These are phyloP conservation scores for Geotrichum europaeum DNA, from an alignment of 1,139 yeast genomes.

Conservation along the genomic window DNA sequence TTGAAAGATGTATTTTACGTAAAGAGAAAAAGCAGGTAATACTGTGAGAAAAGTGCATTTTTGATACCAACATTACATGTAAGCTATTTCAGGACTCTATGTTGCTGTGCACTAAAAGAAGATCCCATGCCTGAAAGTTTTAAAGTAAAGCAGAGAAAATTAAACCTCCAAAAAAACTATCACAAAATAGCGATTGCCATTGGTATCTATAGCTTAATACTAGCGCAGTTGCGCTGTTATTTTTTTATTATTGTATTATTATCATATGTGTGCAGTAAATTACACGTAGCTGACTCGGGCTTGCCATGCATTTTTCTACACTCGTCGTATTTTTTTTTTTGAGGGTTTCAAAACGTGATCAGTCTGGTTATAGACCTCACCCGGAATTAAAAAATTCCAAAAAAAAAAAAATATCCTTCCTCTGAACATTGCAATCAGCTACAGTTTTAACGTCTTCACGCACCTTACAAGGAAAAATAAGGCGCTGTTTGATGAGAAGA, in stretches of 20 bases:
- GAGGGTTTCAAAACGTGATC: background rate
- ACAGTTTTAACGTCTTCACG: slow-evolving; percentile 98
- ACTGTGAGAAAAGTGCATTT: too few relatives aligned
- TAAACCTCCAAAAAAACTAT: background rate
- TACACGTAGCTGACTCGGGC: background rate
- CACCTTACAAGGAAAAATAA: slow-evolving; percentile 99
- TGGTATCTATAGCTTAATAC: background rate
- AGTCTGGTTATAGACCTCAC: background rate
- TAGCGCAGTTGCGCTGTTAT: background rate
- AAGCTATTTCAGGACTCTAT: too few relatives aligned
- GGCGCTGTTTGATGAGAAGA: slow-evolving; percentile 99
- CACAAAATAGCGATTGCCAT: background rate
- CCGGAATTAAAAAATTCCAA: background rate
- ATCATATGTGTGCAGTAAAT: background rate
- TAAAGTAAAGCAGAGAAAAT: background rate
- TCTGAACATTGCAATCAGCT: slow-evolving; percentile 99
- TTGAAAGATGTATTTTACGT: too few relatives aligned
- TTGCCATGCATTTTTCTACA: background rate
- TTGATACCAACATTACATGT: too few relatives aligned
- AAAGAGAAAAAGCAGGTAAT: too few relatives aligned
- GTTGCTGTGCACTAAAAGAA: too few relatives aligned
- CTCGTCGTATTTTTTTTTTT: background rate
- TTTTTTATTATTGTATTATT: background rate
- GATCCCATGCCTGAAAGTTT: too few relatives aligned
- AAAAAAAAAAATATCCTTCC: slow-evolving; percentile 46